Conservation (phyloP, 768 basidiomycete species). For the Tulasnella sp. region DNA sequence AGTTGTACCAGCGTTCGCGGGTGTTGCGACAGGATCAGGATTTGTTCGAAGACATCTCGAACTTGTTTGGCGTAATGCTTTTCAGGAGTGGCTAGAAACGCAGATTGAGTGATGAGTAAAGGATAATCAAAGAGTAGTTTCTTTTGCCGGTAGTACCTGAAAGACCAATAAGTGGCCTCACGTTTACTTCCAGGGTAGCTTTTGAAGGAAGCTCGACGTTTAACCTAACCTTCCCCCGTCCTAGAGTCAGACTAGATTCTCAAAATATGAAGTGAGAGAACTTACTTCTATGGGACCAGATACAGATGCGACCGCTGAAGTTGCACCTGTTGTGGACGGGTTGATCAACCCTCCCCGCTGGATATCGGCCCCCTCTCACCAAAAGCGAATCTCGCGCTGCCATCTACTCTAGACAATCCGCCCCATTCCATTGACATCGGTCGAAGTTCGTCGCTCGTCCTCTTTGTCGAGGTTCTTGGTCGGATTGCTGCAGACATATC, state of each 20-base stretch:
- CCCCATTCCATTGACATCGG: slow-evolving; percentile 14
- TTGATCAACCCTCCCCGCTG: not conserved
- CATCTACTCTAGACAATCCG: slow-evolving; percentile 21
- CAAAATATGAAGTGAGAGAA: not conserved
- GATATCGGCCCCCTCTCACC: not conserved
- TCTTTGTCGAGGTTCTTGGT: not conserved
- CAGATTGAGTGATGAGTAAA: not conserved
- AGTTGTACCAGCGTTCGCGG: slow-evolving; percentile 71
- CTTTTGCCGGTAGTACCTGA: slow-evolving; percentile 34
- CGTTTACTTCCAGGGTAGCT: slow-evolving; percentile 64
- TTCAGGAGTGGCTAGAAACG: slow-evolving; percentile 45
- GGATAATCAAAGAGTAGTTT: not conserved
- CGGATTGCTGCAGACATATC: not conserved
- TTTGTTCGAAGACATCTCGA: slow-evolving; percentile 50
- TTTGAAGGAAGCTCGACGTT: slow-evolving; percentile 61
- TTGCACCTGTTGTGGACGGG: slow-evolving; percentile 32
- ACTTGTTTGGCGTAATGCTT: slow-evolving; percentile 51
- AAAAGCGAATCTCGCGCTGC: slow-evolving; percentile 21
- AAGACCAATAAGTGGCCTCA: slow-evolving; percentile 61
- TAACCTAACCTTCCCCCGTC: slow-evolving; percentile 42
- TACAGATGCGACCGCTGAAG: slow-evolving; percentile 53
- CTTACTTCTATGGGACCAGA: slow-evolving; percentile 65
- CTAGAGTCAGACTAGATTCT: not conserved
- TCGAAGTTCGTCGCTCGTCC: slow-evolving; percentile 1
- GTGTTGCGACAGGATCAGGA: slow-evolving; percentile 55